Evolutionary conservation across 1,284 basidiomycete species (phyloP).

Genomic region (Moesziomyces sp.): DNA sequence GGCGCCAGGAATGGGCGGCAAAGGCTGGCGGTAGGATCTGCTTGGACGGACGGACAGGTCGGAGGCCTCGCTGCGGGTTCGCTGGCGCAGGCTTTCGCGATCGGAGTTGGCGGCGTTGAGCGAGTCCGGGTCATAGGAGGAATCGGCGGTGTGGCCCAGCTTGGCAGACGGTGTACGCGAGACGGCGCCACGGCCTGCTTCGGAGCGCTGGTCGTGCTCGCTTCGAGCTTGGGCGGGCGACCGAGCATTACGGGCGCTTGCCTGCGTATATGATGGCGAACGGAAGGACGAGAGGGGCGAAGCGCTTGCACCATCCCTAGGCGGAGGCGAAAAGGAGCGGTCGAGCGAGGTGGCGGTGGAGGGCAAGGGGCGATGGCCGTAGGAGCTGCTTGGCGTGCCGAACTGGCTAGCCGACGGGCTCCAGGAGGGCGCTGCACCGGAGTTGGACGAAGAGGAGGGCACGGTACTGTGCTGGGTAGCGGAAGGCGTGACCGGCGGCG

Average conservation of each 20-base stretch:
- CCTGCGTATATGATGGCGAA: slow-evolving; percentile 24
- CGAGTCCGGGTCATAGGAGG: slow-evolving; percentile 31
- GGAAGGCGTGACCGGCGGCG: slow-evolving; percentile 31
- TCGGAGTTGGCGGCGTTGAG: slow-evolving; percentile 4
- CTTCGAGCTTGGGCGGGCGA: slow-evolving; percentile 11
- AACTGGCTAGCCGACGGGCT: slow-evolving; percentile 27
- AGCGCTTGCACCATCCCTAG: slow-evolving; percentile 13
- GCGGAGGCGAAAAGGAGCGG: slow-evolving; percentile 39
- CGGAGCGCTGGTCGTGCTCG: slow-evolving; percentile 14
- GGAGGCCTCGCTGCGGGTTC: slow-evolving; percentile 41
- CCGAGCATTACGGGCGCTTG: slow-evolving; percentile 14
- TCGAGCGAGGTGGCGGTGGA: slow-evolving; percentile 24
- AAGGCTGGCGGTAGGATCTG: slow-evolving; percentile 28
- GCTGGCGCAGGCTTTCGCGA: slow-evolving; percentile 15
- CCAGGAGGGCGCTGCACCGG: slow-evolving; percentile 31
- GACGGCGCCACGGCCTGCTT: slow-evolving; percentile 7
- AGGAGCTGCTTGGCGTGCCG: slow-evolving; percentile 30
- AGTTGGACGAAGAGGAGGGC: slow-evolving; percentile 16
- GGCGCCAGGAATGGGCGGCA: slow-evolving; percentile 36
- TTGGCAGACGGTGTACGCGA: slow-evolving; percentile 25
- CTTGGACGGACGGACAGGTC: slow-evolving; percentile 20
- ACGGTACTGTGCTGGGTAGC: slow-evolving; percentile 14
- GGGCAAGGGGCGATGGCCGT: slow-evolving; percentile 36
- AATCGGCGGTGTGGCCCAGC: slow-evolving; percentile 19
- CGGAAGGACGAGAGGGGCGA: slow-evolving; percentile 39